Evolutionary conservation across 163 green algal species (phyloP).

Genomic region (Trebouxiophyceae sp.): DNA sequence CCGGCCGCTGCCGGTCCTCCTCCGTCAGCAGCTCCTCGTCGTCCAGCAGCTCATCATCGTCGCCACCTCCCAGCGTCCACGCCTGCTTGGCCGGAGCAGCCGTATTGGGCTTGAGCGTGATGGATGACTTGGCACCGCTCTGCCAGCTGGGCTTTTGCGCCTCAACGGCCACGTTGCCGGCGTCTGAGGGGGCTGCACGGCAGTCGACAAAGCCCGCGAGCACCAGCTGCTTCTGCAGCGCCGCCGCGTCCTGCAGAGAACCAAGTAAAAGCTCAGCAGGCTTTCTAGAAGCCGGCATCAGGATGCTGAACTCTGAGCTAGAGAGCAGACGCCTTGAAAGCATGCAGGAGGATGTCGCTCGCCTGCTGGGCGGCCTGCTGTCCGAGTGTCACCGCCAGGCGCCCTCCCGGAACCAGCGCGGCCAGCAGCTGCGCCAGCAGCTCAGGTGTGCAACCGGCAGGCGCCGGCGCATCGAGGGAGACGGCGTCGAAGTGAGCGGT

Average conservation of each 20-base stretch:
- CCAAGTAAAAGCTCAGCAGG: no score
- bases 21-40: conserved; percentile 78
- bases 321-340: no score
- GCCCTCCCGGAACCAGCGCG: no score
- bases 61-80: conserved; percentile 40
- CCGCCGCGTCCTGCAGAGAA: not conserved
- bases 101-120: conserved; percentile 38
- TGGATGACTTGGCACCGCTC: conserved; percentile 41
- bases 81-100: conserved; percentile 2
- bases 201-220: not conserved
- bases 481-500: no score
- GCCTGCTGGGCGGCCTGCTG: no score
- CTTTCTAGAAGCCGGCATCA: no score
- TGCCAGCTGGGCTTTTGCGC: conserved; percentile 45
- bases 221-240: not conserved
- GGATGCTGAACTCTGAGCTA: no score
- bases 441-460: no score
- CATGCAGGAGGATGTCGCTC: no score
- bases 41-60: conserved; percentile 70
- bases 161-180: not conserved
- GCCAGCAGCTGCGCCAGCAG: no score
- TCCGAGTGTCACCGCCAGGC: no score
- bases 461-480: no score
- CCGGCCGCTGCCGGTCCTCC: conserved; percentile 48
- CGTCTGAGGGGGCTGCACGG: not conserved